Evolutionary conservation across 208 protist species (phyloP), one percentile per base, ranked within the genome.

Genomic region (Leishmania tropica): DNA sequence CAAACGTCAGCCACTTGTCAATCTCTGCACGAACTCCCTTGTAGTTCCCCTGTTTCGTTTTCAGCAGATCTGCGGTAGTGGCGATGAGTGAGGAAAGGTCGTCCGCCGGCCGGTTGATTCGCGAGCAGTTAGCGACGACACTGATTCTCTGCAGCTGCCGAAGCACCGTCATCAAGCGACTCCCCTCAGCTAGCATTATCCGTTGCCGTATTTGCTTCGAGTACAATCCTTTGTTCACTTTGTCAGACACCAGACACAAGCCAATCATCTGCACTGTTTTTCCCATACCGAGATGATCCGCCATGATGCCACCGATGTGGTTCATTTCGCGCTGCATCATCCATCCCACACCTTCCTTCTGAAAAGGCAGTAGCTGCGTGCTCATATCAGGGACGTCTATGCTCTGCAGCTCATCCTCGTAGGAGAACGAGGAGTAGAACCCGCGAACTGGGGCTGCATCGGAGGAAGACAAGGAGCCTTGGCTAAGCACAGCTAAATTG

Each of bases 241-340:
- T 82, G 62, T 96, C 88, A 13, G 95, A 96, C 4, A 92, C 86
- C 7, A 98, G 78, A 81, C 93, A 98, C 56, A 98, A 75, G 1
- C 91, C 95, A 75, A 98, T 97, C 94, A 98, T 98, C 75, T 98
- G 95, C 51, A 98, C 86, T 4, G 95, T 98, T 83, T 98, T 98
- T 1, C 95, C 95, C 92, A 98, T 96, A 17, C 95, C 95, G 21
- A 98, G 84, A 74, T 98, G 95, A 72, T 98, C 95, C 0, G 95
- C 94, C 94, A 98, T 97, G 51, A 98, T 97, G 31, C 95, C 95
- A 17, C 95, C 95, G 24, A 95, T 85, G 78, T 96, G 89, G 47
- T 71, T 82, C 24, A 92, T 81, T 80, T 98, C 94, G 28, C 94
- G 87, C 24, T 94, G 89, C 35, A 89, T 88, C 95, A 98, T 98